Percentiles rank a stretch among this genome's conserved stretches.
Evolutionary conservation across 345 rosid species (phyloP).

Genomic region (Garcia nutans): DNA sequence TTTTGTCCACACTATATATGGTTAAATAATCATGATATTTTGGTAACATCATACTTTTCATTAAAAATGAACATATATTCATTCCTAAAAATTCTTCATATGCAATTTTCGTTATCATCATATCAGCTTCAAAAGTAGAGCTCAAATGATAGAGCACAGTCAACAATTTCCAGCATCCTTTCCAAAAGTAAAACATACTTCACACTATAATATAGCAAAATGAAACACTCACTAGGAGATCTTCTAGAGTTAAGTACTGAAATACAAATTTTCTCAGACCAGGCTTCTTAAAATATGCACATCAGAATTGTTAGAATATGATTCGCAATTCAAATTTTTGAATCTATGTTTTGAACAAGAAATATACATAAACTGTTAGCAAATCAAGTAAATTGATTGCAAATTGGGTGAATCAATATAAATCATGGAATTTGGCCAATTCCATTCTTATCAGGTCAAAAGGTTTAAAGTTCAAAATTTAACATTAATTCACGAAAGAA

Average conservation of each 20-base stretch:
- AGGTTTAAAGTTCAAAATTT: no score
- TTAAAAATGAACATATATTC: neutral
- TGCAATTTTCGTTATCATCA: neutral
- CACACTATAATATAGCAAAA: neutral
- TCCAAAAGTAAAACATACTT: neutral
- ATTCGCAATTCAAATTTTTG: no score
- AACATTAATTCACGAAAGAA: no score
- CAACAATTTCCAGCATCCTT: neutral
- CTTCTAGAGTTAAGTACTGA: neutral
- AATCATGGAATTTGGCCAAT: no score
- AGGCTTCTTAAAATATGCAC: no score
- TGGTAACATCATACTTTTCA: neutral
- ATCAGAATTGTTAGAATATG: no score
- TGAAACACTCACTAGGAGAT: neutral
- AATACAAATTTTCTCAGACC: neutral
- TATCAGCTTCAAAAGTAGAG: conserved; percentile 2
- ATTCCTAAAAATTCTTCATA: neutral
- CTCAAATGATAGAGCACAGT: neutral
- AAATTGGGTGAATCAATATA: no score
- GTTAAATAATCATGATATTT: neutral
- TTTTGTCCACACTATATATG: neutral
- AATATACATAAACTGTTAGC: no score
- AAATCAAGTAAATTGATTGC: no score
- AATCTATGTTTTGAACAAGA: no score
- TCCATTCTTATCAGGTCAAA: no score